Evolutionary conservation across 768 basidiomycete species (phyloP).

Genomic region (Lentinula aciculospora): DNA sequence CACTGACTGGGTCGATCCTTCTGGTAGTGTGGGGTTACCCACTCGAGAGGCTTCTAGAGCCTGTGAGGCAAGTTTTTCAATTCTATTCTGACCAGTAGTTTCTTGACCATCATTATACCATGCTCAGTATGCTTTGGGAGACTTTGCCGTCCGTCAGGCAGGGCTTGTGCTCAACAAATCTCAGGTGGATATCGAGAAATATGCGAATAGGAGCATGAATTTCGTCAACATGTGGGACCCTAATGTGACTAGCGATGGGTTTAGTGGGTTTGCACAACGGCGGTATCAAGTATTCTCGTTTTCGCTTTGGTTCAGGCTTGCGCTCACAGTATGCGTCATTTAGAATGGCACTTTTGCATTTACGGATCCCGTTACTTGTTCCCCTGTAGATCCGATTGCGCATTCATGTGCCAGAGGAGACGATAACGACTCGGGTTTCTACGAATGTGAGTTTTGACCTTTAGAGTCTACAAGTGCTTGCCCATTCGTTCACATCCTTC

Average conservation of each 20-base stretch:
- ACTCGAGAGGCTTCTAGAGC: constrained; percentile 47
- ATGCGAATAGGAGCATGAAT: constrained; percentile 46
- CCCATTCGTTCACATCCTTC: neutral
- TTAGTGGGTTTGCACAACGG: constrained; percentile 40
- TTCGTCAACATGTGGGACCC: constrained; percentile 47
- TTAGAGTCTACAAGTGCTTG: neutral
- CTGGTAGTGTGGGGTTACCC: constrained; percentile 38
- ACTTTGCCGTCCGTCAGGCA: constrained; percentile 51
- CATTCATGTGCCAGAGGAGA: constrained; percentile 45
- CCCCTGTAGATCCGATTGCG: constrained; percentile 37
- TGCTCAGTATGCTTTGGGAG: constrained; percentile 39
- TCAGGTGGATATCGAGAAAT: constrained; percentile 30
- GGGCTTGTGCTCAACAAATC: constrained; percentile 34
- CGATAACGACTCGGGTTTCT: constrained; percentile 47
- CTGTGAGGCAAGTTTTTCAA: constrained; percentile 29
- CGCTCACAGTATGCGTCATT: too few species aligned
- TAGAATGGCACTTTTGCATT: constrained; percentile 48
- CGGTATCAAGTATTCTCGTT: constrained; percentile 27
- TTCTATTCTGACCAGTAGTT: neutral
- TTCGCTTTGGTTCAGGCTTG: too few species aligned
- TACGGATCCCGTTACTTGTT: constrained; percentile 44
- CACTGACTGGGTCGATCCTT: constrained; percentile 43
- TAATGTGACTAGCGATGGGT: constrained; percentile 38
- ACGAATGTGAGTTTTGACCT: constrained; percentile 33
- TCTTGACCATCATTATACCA: neutral